Conservation (phyloP, 768 basidiomycete genomes). For the Clavaria fumosa region DNA sequence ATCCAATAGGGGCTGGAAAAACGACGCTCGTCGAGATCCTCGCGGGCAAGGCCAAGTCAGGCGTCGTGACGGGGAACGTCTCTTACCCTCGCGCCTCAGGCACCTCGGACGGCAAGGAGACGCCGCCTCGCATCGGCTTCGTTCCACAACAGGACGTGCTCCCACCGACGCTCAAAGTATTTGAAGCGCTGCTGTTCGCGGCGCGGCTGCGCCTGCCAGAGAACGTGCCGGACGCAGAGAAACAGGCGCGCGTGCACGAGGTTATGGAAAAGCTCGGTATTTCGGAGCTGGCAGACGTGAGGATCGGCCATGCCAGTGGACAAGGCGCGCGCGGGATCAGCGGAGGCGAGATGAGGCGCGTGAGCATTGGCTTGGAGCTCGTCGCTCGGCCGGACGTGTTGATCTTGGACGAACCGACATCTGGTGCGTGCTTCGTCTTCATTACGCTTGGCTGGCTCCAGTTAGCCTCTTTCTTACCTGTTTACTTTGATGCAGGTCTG, state of each 20-base stretch:
- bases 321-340: conserved; percentile 70
- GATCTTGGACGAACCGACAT: conserved; percentile 78
- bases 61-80: conserved; percentile 49
- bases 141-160: conserved; percentile 81
- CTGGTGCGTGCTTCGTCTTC: conserved; percentile 21
- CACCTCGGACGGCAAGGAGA: conserved; percentile 12
- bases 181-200: conserved; percentile 72
- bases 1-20: conserved; percentile 57
- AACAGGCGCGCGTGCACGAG: conserved; percentile 47
- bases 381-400: conserved; percentile 75
- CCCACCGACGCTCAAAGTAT: conserved; percentile 63
- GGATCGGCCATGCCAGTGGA: conserved; percentile 52
- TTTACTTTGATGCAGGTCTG: conserved; percentile 42
- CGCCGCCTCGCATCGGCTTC: conserved; percentile 53
- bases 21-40: conserved; percentile 86
- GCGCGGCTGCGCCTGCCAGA: conserved; percentile 77
- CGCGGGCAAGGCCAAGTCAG: conserved; percentile 69
- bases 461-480: no score
- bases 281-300: conserved; percentile 43
- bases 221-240: conserved; percentile 42
- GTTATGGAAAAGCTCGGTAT: conserved; percentile 73
- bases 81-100: conserved; percentile 33
- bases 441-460: not conserved
- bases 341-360: conserved; percentile 82
- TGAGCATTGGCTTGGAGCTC: conserved; percentile 82